Conservation (phyloP, 2,329 filamentous ascomycete species). For the Scytalidium lignicola region DNA sequence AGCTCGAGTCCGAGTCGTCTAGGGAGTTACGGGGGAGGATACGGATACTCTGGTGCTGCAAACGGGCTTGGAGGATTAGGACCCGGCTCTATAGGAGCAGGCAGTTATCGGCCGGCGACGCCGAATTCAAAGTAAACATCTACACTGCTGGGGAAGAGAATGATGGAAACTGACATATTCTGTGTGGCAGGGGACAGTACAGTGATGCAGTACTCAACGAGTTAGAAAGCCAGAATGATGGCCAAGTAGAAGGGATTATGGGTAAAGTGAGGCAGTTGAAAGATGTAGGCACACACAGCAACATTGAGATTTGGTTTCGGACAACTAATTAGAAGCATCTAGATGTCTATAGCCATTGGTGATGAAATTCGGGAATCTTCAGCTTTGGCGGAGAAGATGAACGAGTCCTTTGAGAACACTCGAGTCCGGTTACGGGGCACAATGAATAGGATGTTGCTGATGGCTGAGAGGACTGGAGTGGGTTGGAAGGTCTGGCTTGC, state of each 20-base stretch:
- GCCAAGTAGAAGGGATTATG: slow-evolving; percentile 82
- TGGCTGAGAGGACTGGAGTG: slow-evolving; percentile 92
- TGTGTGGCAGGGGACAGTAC: slow-evolving; percentile 69
- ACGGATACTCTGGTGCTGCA: slow-evolving; percentile 46
- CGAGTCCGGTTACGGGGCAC: slow-evolving; percentile 77
- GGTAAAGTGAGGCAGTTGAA: slow-evolving; percentile 88
- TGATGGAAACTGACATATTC: slow-evolving; percentile 1
- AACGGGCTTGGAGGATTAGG: slow-evolving; percentile 24
- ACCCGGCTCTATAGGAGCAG: slow-evolving; percentile 21
- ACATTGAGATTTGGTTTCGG: neutral
- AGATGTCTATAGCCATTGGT: slow-evolving; percentile 90
- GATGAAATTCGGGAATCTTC: slow-evolving; percentile 91
- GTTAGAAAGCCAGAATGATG: slow-evolving; percentile 92
- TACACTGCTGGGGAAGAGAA: neutral
- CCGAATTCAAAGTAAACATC: slow-evolving; percentile 60
- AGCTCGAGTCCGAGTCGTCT: slow-evolving; percentile 13
- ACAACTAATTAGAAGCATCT: slow-evolving; percentile 1
- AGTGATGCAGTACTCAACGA: slow-evolving; percentile 87
- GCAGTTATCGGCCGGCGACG: slow-evolving; percentile 59
- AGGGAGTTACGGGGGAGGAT: slow-evolving; percentile 38
- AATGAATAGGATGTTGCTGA: slow-evolving; percentile 94
- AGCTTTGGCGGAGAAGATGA: slow-evolving; percentile 89
- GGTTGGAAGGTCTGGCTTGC: slow-evolving; percentile 90
- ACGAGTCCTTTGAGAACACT: slow-evolving; percentile 86
- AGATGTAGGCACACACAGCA: slow-evolving; percentile 54